Evolutionary conservation across 2,329 filamentous ascomycete species (phyloP).

Genomic region (Mollisiaceae sp.): DNA sequence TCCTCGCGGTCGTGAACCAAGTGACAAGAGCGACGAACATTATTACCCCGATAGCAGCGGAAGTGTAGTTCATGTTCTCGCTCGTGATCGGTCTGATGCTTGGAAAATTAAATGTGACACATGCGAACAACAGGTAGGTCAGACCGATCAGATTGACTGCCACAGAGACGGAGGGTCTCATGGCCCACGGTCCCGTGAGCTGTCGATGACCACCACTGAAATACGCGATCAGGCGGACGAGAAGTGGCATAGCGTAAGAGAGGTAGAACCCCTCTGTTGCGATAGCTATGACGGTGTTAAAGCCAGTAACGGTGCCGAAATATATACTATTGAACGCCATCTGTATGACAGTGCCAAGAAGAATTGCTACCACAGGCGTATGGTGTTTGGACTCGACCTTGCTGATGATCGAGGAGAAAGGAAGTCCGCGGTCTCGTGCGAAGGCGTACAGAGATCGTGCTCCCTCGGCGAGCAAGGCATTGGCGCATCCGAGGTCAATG

Average conservation of each 20-base stretch:
- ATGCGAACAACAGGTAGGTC: constrained; percentile 57
- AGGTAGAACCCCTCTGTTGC: constrained; percentile 63
- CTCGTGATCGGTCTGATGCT: constrained; percentile 54
- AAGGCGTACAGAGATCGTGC: constrained; percentile 50
- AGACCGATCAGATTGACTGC: constrained; percentile 55
- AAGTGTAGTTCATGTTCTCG: constrained; percentile 64
- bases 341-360: constrained; percentile 54
- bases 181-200: constrained; percentile 47
- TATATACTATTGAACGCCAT: constrained; percentile 60
- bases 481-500: constrained; percentile 47
- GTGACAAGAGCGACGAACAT: constrained; percentile 55
- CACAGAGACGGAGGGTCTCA: constrained; percentile 45
- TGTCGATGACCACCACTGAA: constrained; percentile 47
- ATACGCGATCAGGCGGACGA: constrained; percentile 54
- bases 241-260: constrained; percentile 60
- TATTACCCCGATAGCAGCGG: constrained; percentile 59
- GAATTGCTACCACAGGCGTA: constrained; percentile 55
- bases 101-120: constrained; percentile 62
- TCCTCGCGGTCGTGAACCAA: constrained; percentile 57
- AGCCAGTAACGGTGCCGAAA: constrained; percentile 59
- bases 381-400: constrained; percentile 52
- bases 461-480: constrained; percentile 45
- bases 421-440: constrained; percentile 57
- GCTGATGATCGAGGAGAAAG: constrained; percentile 53
- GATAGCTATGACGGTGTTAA: constrained; percentile 61